Conservation (phyloP, 225 moss, liverwort and hornwort species). For the Neckera pumila region DNA sequence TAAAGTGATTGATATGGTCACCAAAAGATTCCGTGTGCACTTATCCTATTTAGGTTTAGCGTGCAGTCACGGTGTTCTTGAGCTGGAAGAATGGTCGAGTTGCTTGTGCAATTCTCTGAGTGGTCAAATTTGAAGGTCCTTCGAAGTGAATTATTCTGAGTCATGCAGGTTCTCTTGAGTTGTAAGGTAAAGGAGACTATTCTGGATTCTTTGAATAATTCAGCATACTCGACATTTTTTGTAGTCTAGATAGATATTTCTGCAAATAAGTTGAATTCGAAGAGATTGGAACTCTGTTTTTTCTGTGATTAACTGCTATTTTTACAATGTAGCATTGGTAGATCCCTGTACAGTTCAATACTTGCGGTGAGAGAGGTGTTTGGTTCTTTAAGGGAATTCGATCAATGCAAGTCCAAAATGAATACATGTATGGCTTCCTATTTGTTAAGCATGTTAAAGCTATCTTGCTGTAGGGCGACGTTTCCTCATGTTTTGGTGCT, state of each 20-base stretch:
- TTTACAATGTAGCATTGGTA: neutral
- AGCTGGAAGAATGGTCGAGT: neutral
- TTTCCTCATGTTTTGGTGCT: neutral
- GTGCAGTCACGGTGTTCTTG: neutral
- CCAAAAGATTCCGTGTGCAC: neutral
- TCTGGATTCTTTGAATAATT: neutral
- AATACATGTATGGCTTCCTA: no score
- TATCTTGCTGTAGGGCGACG: neutral
- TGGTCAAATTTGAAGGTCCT: neutral
- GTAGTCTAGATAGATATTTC: neutral
- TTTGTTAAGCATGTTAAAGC: neutral
- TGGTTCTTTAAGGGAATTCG: neutral
- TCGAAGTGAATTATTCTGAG: neutral
- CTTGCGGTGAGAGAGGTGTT: neutral
- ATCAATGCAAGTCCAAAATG: neutral
- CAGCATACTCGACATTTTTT: neutral
- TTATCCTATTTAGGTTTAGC: neutral
- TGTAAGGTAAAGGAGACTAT: neutral
- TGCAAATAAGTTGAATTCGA: neutral
- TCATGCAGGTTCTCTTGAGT: no score
- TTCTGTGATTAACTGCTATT: neutral
- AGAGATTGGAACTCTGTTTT: neutral
- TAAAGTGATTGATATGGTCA: neutral
- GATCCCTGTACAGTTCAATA: neutral
- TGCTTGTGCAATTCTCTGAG: neutral